Evolutionary conservation across 495 filamentous ascomycete genomes (phyloP).

Genomic region (Margaritispora aquatica): DNA sequence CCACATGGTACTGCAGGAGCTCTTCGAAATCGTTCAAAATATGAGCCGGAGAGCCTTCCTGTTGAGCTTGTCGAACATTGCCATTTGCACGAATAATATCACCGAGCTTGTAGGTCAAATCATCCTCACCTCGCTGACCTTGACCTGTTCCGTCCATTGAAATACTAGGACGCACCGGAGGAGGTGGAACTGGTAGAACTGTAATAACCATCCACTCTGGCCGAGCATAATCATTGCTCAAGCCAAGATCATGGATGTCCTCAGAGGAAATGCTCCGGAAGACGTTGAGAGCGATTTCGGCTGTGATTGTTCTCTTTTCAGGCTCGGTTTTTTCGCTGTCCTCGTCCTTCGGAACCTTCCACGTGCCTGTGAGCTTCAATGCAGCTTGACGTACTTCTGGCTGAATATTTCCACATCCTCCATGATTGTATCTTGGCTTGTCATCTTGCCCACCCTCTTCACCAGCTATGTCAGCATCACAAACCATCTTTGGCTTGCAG

Average conservation of each 20-base stretch:
- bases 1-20: constrained; percentile 95
- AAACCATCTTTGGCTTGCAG: constrained; percentile 80
- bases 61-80: constrained; percentile 81
- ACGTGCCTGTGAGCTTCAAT: constrained; percentile 74
- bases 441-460: constrained; percentile 53
- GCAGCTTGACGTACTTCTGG: constrained; percentile 81
- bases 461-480: constrained; percentile 63
- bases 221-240: constrained; percentile 88
- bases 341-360: constrained; percentile 69
- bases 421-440: constrained; percentile 49
- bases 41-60: constrained; percentile 85
- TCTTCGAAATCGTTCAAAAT: constrained; percentile 83
- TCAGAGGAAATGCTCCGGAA: constrained; percentile 74
- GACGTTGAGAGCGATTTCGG: constrained; percentile 74
- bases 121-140: constrained; percentile 90
- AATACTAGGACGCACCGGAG: constrained; percentile 92
- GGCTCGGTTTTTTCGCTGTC: constrained; percentile 57
- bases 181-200: constrained; percentile 89
- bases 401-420: constrained; percentile 88
- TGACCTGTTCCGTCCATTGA: constrained; percentile 83
- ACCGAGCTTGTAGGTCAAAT: constrained; percentile 96
- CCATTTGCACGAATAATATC: constrained; percentile 98
- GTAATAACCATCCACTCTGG: constrained; percentile 99
- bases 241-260: constrained; percentile 78
- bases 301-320: constrained; percentile 82